phyloP scores from a whole-genome alignment of 192 early-diverging fungal genomes.

The Coemansia sp. region DNA sequence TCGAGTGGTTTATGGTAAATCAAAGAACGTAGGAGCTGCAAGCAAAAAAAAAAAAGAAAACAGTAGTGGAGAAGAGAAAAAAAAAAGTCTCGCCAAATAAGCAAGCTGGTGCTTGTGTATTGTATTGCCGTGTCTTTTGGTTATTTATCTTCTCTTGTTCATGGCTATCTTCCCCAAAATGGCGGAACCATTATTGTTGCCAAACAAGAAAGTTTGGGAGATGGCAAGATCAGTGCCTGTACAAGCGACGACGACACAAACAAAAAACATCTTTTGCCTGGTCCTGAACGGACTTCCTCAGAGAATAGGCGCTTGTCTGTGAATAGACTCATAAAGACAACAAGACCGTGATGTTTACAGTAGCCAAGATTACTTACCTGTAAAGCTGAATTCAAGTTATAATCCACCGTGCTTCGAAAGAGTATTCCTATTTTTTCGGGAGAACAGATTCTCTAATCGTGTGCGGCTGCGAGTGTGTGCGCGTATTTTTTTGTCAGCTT shows the following conservation, averaged over 20 bases:
- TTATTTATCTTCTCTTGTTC: not conserved
- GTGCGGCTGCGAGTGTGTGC: not conserved
- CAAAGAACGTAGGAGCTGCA: constrained; percentile 7
- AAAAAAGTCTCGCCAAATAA: not conserved
- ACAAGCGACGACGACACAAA: too few species aligned
- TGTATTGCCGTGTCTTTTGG: not conserved
- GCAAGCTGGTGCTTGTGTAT: not conserved
- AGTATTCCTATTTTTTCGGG: constrained; percentile 1
- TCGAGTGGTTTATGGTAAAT: constrained; percentile 1
- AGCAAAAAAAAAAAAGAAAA: constrained; percentile 9
- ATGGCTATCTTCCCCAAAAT: too few species aligned
- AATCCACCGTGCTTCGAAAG: not conserved
- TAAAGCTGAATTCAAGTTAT: constrained; percentile 2
- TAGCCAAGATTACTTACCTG: not conserved
- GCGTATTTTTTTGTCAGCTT: constrained; percentile 1
- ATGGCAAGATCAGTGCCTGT: too few species aligned
- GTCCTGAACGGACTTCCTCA: too few species aligned
- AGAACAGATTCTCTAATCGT: constrained; percentile 1
- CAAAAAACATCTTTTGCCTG: too few species aligned
- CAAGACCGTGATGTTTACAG: not conserved
- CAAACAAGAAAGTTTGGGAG: too few species aligned
- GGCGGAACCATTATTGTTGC: too few species aligned
- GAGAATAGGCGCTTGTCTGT: not conserved
- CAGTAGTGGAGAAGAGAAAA: not conserved
- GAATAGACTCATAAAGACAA: not conserved